These are phyloP conservation scores for Mollisia scopiformis DNA, from an alignment of 2,329 filamentous ascomycete genomes.

Conservation along the genomic window DNA sequence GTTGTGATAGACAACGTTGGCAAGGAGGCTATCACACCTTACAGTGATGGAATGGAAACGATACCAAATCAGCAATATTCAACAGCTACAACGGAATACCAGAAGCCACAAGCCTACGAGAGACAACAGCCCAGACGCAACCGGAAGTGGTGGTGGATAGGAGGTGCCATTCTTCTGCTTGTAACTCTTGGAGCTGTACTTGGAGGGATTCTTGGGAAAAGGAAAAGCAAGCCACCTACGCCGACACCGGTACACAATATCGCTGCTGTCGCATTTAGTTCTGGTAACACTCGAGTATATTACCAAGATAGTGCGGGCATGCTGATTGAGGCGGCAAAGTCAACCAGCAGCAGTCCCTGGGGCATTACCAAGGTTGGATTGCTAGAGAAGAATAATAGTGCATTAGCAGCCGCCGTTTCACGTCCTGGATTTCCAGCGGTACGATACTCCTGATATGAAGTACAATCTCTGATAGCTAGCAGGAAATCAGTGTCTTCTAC, in stretches of 20 bases:
- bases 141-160: slow-evolving; percentile 2
- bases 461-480: neutral
- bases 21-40: neutral
- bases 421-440: slow-evolving; percentile 8
- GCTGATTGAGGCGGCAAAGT: slow-evolving; percentile 15
- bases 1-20: slow-evolving; percentile 5
- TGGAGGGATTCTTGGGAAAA: slow-evolving; percentile 9
- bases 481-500: slow-evolving; percentile 24
- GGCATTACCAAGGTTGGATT: slow-evolving; percentile 8
- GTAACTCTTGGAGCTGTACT: slow-evolving; percentile 12
- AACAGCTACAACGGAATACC: neutral
- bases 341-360: slow-evolving; percentile 10
- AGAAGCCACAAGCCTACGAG: neutral
- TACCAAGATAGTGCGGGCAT: slow-evolving; percentile 17
- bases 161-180: neutral
- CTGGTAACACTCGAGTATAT: slow-evolving; percentile 14
- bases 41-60: slow-evolving; percentile 1
- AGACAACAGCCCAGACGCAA: neutral
- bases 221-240: neutral
- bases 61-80: neutral
- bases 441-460: neutral
- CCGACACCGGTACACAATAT: slow-evolving; percentile 12
- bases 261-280: slow-evolving; percentile 18
- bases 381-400: slow-evolving; percentile 11
- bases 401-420: slow-evolving; percentile 20